phyloP scores from a whole-genome alignment of 2,329 filamentous ascomycete species.

The Pyrenochaeta sp. region DNA sequence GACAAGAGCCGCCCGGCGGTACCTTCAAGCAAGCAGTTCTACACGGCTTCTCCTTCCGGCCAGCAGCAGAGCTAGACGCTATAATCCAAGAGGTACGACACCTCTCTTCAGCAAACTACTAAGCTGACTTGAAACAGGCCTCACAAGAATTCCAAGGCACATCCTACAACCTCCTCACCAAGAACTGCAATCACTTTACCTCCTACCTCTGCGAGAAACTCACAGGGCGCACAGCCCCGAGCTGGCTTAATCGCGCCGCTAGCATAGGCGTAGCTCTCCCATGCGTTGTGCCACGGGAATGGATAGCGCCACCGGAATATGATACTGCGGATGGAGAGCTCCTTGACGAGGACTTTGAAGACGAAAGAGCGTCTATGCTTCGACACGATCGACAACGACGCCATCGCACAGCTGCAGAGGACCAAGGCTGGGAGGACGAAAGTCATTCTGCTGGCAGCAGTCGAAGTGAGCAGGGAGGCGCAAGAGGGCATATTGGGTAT shows the following conservation, averaged over 20 bases:
- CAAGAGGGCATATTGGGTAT: constrained; percentile 43
- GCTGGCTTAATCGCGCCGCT: constrained; percentile 85
- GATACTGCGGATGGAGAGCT: constrained; percentile 76
- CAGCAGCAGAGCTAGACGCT: constrained; percentile 73
- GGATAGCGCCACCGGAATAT: constrained; percentile 81
- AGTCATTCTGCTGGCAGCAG: constrained; percentile 37
- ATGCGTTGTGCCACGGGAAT: constrained; percentile 82
- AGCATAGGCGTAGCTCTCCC: constrained; percentile 81
- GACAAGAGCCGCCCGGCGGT: constrained; percentile 76
- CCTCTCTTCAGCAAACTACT: background rate
- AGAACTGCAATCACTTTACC: constrained; percentile 92
- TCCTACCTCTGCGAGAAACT: constrained; percentile 77
- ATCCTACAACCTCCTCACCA: constrained; percentile 80
- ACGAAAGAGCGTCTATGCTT: constrained; percentile 69
- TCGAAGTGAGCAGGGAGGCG: constrained; percentile 45
- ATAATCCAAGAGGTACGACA: constrained; percentile 65
- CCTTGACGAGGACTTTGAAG: constrained; percentile 63
- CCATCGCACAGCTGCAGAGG: constrained; percentile 35
- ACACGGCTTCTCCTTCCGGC: constrained; percentile 78
- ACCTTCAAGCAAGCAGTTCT: constrained; percentile 79
- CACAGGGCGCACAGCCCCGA: constrained; percentile 73
- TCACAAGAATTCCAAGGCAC: constrained; percentile 78
- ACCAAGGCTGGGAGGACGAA: constrained; percentile 37
- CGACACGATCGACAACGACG: constrained; percentile 48
- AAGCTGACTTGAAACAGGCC: constrained; percentile 52